Evolutionary conservation across 768 basidiomycete species (phyloP).

Genomic region (Lactarius hatsudake): DNA sequence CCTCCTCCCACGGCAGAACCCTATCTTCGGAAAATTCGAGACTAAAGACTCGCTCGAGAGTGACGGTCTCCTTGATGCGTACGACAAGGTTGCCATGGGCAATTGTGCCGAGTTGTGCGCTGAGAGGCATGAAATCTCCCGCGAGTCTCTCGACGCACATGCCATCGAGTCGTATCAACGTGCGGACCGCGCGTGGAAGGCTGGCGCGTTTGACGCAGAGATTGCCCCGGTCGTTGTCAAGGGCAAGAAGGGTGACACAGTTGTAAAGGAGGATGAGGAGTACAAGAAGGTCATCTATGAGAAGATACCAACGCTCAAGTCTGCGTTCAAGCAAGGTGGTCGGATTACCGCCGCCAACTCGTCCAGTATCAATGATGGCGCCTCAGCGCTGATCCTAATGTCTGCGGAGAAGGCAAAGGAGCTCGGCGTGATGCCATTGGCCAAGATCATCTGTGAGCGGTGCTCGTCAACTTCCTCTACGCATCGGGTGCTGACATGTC

Average conservation of each 20-base stretch:
- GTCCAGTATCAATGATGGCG: slow-evolving; percentile 92
- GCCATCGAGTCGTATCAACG: slow-evolving; percentile 95
- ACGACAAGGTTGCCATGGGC: slow-evolving; percentile 98
- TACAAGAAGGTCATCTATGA: slow-evolving; percentile 96
- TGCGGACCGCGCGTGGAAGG: slow-evolving; percentile 86
- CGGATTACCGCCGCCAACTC: slow-evolving; percentile 97
- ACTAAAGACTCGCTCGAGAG: slow-evolving; percentile 82
- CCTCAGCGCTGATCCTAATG: slow-evolving; percentile 92
- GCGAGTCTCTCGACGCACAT: slow-evolving; percentile 86
- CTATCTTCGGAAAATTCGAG: slow-evolving; percentile 85
- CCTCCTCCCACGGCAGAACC: slow-evolving; percentile 77
- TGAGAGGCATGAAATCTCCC: slow-evolving; percentile 75
- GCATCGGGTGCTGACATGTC: slow-evolving; percentile 7
- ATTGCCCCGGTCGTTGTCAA: slow-evolving; percentile 88
- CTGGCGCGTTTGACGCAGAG: slow-evolving; percentile 82
- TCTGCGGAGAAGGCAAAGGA: slow-evolving; percentile 91
- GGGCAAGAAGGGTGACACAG: slow-evolving; percentile 89
- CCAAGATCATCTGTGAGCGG: slow-evolving; percentile 85
- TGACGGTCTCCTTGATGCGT: slow-evolving; percentile 96
- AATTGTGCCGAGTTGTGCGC: slow-evolving; percentile 91
- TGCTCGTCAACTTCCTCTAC: slow-evolving; percentile 9
- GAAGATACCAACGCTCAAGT: slow-evolving; percentile 84
- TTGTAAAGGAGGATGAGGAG: slow-evolving; percentile 94
- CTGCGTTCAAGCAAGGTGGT: slow-evolving; percentile 87
- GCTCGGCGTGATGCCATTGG: slow-evolving; percentile 88